Evolutionary conservation across 1,139 yeast species (phyloP).

Genomic region (Taphrina flavorubra): DNA sequence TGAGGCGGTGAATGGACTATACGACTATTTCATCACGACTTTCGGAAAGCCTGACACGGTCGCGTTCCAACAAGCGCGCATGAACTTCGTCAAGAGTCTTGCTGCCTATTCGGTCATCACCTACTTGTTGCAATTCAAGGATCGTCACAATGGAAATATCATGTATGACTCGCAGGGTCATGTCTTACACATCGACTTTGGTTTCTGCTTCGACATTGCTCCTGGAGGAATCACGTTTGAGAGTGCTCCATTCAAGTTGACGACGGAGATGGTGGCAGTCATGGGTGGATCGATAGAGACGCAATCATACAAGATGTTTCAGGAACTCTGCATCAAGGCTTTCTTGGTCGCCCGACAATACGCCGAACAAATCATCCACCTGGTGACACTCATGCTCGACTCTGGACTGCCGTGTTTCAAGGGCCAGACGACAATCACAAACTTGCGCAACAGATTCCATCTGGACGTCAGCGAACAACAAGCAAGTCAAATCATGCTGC

Average conservation of each 20-base stretch:
- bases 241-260: constrained; percentile 94
- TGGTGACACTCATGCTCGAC: constrained; percentile 91
- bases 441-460: constrained; percentile 77
- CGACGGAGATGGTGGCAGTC: constrained; percentile 94
- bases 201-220: constrained; percentile 96
- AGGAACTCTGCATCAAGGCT: constrained; percentile 91
- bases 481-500: constrained; percentile 78
- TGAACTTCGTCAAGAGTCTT: constrained; percentile 87
- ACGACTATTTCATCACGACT: constrained; percentile 88
- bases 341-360: constrained; percentile 88
- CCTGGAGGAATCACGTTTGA: constrained; percentile 99
- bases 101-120: constrained; percentile 97
- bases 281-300: constrained; percentile 88
- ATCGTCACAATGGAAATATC: constrained; percentile 97
- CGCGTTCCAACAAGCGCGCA: constrained; percentile 88
- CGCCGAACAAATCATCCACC: constrained; percentile 81
- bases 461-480: constrained; percentile 82
- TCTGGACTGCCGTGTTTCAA: constrained; percentile 97
- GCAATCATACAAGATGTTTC: constrained; percentile 91
- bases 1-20: constrained; percentile 96
- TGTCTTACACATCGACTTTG: constrained; percentile 93
- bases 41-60: constrained; percentile 92
- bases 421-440: constrained; percentile 76
- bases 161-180: constrained; percentile 98
- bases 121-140: constrained; percentile 90